phyloP scores from a whole-genome alignment of 805 yeast species.

The Candida takata region DNA sequence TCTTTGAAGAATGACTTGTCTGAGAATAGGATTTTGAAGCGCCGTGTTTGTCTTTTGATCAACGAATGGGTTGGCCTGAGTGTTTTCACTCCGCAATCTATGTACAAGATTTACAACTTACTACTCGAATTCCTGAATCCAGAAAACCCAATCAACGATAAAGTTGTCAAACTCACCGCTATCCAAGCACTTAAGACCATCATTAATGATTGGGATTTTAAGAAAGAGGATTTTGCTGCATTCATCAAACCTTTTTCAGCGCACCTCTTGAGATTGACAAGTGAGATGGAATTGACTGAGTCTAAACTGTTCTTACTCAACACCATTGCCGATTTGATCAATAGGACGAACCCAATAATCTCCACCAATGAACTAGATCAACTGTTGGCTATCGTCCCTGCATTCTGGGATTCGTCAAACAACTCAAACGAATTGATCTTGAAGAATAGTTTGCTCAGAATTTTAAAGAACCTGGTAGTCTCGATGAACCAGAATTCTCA shows the following conservation, averaged over 20 bases:
- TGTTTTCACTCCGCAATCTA: conserved; percentile 46
- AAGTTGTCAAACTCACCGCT: conserved; percentile 75
- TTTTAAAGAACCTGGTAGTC: conserved; percentile 47
- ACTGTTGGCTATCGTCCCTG: conserved; percentile 56
- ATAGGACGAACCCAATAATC: conserved; percentile 58
- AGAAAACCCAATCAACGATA: conserved; percentile 48
- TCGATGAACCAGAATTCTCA: conserved; percentile 48
- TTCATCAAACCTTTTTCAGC: conserved; percentile 47
- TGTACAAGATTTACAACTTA: conserved; percentile 52
- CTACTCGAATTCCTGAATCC: conserved; percentile 43
- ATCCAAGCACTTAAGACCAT: conserved; percentile 60
- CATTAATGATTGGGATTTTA: conserved; percentile 84
- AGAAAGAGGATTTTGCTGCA: conserved; percentile 59
- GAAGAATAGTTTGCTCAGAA: conserved; percentile 45
- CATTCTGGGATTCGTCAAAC: conserved; percentile 62
- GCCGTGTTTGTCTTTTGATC: conserved; percentile 72
- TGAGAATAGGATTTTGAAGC: conserved; percentile 55
- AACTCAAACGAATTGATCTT: conserved; percentile 37
- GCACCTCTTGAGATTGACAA: conserved; percentile 43
- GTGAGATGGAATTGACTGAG: conserved; percentile 53
- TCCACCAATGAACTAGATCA: conserved; percentile 43
- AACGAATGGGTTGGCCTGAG: conserved; percentile 75
- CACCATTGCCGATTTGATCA: conserved; percentile 55
- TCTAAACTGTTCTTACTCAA: conserved; percentile 69
- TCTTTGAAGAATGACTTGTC: conserved; percentile 34